These are phyloP conservation scores for Penicillium angulare DNA, from an alignment of 495 filamentous ascomycete genomes.

Conservation along the genomic window DNA sequence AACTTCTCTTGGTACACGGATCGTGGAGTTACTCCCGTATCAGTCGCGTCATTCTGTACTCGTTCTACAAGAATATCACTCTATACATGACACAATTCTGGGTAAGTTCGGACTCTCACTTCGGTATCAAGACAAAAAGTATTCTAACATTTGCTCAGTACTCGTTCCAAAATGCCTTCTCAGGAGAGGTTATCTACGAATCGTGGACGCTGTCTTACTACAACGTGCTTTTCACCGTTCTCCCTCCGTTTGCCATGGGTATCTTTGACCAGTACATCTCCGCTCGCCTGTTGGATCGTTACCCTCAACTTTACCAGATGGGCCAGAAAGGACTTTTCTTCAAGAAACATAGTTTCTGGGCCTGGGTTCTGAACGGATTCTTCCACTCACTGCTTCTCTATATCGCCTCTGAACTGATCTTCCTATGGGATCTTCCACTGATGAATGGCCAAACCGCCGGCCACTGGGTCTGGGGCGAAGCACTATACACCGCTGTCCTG, in stretches of 20 bases:
- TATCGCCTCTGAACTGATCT: constrained; percentile 77
- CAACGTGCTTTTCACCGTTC: constrained; percentile 96
- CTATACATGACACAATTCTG: constrained; percentile 99
- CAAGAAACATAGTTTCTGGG: constrained; percentile 83
- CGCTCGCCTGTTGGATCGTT: constrained; percentile 91
- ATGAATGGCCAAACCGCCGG: constrained; percentile 75
- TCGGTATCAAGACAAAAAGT: not conserved
- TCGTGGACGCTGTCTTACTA: constrained; percentile 99
- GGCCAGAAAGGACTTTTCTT: constrained; percentile 93
- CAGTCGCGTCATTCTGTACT: constrained; percentile 94
- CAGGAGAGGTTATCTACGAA: constrained; percentile 97
- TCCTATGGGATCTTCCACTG: constrained; percentile 71
- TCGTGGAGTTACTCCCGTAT: constrained; percentile 98
- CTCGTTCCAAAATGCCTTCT: constrained; percentile 97
- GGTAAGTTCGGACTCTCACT: constrained; percentile 50
- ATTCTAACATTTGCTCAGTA: constrained; percentile 58
- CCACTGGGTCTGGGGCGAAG: constrained; percentile 97
- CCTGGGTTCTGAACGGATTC: constrained; percentile 90
- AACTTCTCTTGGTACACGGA: constrained; percentile 93
- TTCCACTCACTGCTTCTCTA: constrained; percentile 96
- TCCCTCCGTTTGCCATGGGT: constrained; percentile 92
- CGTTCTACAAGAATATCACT: constrained; percentile 99
- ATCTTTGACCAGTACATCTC: constrained; percentile 99
- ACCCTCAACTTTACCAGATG: constrained; percentile 93
- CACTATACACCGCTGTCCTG: constrained; percentile 86